Conservation (phyloP, 306 rosid genomes). For the Prosopis cineraria region DNA sequence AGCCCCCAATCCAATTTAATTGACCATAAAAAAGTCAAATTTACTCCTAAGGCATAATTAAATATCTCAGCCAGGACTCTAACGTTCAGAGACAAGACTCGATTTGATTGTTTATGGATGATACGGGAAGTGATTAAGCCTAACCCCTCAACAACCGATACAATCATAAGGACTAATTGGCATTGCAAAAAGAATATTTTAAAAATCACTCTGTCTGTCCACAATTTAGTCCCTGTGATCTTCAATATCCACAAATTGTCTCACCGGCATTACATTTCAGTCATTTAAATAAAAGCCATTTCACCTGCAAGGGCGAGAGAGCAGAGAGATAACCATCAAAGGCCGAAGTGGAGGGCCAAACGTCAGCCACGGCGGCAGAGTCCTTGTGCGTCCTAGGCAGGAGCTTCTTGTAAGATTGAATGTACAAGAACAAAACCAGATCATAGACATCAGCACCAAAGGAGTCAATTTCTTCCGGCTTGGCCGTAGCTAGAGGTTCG, state of each 20-base stretch:
- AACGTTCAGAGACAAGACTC: neutral
- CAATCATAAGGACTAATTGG: neutral
- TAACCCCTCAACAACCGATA: neutral
- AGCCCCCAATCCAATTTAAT: no score
- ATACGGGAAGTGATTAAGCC: neutral
- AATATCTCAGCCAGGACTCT: neutral
- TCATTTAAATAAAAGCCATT: neutral
- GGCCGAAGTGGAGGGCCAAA: slow-evolving; percentile 81
- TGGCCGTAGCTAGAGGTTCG: slow-evolving; percentile 64
- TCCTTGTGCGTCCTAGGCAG: slow-evolving; percentile 78
- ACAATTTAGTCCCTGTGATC: neutral
- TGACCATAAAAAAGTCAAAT: neutral
- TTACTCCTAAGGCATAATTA: neutral
- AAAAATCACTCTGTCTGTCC: neutral
- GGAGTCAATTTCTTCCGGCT: slow-evolving; percentile 49
- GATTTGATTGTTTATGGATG: neutral
- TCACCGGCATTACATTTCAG: slow-evolving; percentile 15
- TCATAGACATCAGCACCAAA: slow-evolving; percentile 61
- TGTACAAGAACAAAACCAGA: slow-evolving; percentile 66
- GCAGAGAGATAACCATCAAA: slow-evolving; percentile 80
- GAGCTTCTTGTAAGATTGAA: slow-evolving; percentile 71
- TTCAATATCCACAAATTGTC: neutral
- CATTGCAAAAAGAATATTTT: neutral
- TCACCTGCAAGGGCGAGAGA: slow-evolving; percentile 77
- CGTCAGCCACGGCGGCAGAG: slow-evolving; percentile 77